Conservation (phyloP, 495 filamentous ascomycete species). For the Daldinia childiae region DNA sequence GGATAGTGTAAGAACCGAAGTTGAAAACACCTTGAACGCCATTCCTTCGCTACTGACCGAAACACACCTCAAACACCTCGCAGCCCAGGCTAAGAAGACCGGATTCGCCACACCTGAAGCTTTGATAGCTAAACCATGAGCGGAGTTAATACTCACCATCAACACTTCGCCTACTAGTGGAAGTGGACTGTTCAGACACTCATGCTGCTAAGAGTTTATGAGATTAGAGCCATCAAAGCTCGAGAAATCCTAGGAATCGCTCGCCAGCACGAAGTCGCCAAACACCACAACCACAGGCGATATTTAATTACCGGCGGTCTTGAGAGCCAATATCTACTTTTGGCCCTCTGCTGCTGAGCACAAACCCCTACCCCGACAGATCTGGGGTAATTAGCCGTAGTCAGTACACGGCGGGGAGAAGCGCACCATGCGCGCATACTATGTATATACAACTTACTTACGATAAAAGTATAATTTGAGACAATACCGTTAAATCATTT, state of each 20-base stretch:
- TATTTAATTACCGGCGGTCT: not conserved
- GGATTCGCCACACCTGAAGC: slow-evolving; percentile 14
- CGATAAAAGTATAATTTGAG: slow-evolving; percentile 1
- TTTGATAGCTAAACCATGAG: not conserved
- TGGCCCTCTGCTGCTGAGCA: slow-evolving; percentile 2
- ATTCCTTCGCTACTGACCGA: slow-evolving; percentile 27
- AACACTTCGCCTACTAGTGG: not conserved
- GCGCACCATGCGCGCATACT: not conserved
- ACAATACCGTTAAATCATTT: not conserved
- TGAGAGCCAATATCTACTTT: not conserved
- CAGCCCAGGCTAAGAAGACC: slow-evolving; percentile 21
- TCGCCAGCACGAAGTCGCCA: not conserved
- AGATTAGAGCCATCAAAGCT: not conserved
- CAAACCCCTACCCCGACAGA: not conserved
- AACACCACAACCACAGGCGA: not conserved
- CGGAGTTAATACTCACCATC: not conserved
- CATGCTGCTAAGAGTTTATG: not conserved
- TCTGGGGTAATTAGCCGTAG: not conserved
- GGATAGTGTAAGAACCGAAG: not conserved
- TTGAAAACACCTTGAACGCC: slow-evolving; percentile 11
- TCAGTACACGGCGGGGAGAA: slow-evolving; percentile 2
- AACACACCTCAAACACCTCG: slow-evolving; percentile 22
- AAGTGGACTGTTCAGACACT: not conserved
- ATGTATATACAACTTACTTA: not conserved
- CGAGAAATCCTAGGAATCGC: not conserved